Percentiles rank a stretch among this genome's conserved stretches.
phyloP scores from a whole-genome alignment of 805 yeast genomes.

The Yamadazyma akitaensis region DNA sequence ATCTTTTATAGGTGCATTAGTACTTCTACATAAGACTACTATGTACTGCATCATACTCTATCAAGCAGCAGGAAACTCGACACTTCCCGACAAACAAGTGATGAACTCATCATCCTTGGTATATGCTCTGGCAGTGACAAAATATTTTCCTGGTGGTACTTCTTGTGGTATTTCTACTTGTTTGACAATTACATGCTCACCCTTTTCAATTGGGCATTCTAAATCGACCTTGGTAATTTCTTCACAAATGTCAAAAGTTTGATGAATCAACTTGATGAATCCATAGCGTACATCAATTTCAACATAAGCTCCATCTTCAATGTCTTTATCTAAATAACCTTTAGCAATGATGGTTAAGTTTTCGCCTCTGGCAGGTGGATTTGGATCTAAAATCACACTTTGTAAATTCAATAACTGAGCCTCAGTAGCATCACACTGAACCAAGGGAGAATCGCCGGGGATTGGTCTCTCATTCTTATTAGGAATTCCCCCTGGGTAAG shows the following conservation, averaged over 20 bases:
- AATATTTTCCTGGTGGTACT: slow-evolving; percentile 93
- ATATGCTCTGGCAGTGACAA: slow-evolving; percentile 85
- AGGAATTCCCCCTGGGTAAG: slow-evolving; percentile 23
- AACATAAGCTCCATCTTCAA: slow-evolving; percentile 87
- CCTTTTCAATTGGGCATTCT: slow-evolving; percentile 77
- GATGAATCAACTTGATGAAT: slow-evolving; percentile 80
- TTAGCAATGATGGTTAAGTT: slow-evolving; percentile 76
- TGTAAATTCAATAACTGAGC: slow-evolving; percentile 64
- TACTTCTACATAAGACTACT: too few species aligned
- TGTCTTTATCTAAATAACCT: slow-evolving; percentile 54
- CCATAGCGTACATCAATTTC: slow-evolving; percentile 94
- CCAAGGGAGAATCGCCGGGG: slow-evolving; percentile 87
- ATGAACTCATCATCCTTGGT: slow-evolving; percentile 78
- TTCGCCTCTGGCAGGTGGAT: slow-evolving; percentile 85
- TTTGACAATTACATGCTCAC: slow-evolving; percentile 63
- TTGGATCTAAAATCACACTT: slow-evolving; percentile 64
- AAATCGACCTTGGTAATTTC: slow-evolving; percentile 78
- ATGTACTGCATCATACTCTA: background rate
- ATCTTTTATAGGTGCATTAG: too few species aligned
- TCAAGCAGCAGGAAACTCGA: slow-evolving; percentile 47
- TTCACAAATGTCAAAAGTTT: slow-evolving; percentile 92
- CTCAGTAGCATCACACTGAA: slow-evolving; percentile 64
- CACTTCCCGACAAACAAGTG: slow-evolving; percentile 77
- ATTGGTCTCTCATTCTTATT: slow-evolving; percentile 58
- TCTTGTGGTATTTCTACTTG: slow-evolving; percentile 81